phyloP scores from a whole-genome alignment of 306 rosid genomes.

The Glycine latifolia region DNA sequence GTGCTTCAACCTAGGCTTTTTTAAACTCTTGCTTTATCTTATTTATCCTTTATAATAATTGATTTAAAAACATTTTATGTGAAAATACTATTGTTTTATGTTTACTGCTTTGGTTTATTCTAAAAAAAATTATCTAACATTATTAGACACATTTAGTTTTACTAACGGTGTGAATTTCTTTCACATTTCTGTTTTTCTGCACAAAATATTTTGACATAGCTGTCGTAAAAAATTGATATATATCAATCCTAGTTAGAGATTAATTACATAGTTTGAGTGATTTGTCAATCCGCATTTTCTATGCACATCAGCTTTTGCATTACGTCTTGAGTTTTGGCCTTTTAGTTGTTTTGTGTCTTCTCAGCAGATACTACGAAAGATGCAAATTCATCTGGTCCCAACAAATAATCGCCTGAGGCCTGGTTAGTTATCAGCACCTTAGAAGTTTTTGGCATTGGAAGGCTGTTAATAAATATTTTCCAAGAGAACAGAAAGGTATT shows the following conservation, averaged over 20 bases:
- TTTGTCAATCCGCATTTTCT: conserved; percentile 6
- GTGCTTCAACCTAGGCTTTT: no score
- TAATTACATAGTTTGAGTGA: conserved; percentile 2
- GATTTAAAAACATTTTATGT: no score
- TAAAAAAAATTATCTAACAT: background rate
- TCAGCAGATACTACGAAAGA: conserved; percentile 60
- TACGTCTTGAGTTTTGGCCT: conserved; percentile 11
- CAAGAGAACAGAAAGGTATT: conserved; percentile 37
- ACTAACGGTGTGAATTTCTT: conserved; percentile 6
- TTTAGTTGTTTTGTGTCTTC: conserved; percentile 38
- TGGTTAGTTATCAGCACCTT: conserved; percentile 24
- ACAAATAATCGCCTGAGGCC: conserved; percentile 57
- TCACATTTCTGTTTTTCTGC: conserved; percentile 38
- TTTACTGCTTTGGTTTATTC: no score
- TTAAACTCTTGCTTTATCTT: no score
- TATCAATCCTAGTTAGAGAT: conserved; percentile 1
- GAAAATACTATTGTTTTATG: no score
- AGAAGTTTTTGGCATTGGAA: conserved; percentile 28
- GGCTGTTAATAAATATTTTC: conserved; percentile 25
- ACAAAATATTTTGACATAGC: background rate
- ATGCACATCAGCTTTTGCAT: background rate
- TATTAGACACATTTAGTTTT: conserved; percentile 11
- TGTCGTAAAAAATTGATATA: conserved; percentile 13
- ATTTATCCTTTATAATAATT: no score
- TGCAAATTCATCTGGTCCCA: conserved; percentile 45